phyloP scores from a whole-genome alignment of 768 basidiomycete species.

The Boletus reticulatus region DNA sequence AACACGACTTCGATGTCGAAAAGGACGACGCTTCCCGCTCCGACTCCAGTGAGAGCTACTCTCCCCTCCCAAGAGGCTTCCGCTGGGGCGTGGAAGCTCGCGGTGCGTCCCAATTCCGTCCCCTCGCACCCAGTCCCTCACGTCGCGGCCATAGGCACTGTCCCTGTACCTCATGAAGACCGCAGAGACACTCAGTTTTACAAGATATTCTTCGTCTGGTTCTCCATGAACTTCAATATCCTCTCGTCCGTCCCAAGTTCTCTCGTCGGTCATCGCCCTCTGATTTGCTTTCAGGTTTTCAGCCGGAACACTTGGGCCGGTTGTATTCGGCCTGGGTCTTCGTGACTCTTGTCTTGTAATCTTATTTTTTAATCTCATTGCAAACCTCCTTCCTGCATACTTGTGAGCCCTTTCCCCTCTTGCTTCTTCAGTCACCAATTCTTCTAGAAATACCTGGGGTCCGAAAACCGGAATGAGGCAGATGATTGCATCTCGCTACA shows the following conservation, averaged over 20 bases:
- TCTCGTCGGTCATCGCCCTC: neutral
- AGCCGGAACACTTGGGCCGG: conserved; percentile 64
- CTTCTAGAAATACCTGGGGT: conserved; percentile 60
- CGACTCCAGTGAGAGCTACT: neutral
- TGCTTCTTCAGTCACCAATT: neutral
- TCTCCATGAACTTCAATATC: conserved; percentile 67
- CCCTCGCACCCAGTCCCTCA: neutral
- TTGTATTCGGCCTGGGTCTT: conserved; percentile 57
- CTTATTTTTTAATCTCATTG: conserved; percentile 65
- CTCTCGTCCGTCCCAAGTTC: conserved; percentile 38
- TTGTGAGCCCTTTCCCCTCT: conserved; percentile 39
- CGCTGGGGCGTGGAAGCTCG: conserved; percentile 34
- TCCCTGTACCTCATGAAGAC: conserved; percentile 48
- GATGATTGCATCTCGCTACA: conserved; percentile 72
- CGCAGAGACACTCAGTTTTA: conserved; percentile 57
- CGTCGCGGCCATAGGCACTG: conserved; percentile 38
- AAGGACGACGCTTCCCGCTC: conserved; percentile 28
- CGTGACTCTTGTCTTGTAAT: conserved; percentile 65
- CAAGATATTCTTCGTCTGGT: conserved; percentile 73
- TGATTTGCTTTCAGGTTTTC: conserved; percentile 48
- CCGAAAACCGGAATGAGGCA: conserved; percentile 78
- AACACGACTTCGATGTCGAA: conserved; percentile 25
- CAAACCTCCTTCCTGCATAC: conserved; percentile 56
- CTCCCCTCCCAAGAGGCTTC: conserved; percentile 16
- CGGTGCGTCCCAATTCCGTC: conserved; percentile 10